phyloP scores from a whole-genome alignment of 2,329 filamentous ascomycete species.

The Aspergillus alliaceus region DNA sequence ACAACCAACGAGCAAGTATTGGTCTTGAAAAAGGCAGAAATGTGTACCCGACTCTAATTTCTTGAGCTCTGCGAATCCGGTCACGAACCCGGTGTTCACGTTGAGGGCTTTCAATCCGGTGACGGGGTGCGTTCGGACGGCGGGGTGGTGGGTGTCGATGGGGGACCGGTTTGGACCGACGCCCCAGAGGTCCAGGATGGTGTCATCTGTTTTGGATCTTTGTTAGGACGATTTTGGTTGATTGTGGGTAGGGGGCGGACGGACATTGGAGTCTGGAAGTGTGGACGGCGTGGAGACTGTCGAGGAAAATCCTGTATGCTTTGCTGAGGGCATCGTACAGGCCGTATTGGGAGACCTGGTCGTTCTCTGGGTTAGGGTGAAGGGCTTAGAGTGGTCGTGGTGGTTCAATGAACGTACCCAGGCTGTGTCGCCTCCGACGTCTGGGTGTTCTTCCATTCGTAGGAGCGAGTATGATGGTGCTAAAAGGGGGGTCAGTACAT shows the following conservation, averaged over 20 bases:
- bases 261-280: conserved; percentile 33
- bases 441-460: conserved; percentile 52
- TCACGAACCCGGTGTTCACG: conserved; percentile 50
- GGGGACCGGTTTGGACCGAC: conserved; percentile 45
- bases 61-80: conserved; percentile 52
- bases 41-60: conserved; percentile 44
- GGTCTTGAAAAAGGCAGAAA: not conserved
- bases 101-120: conserved; percentile 50
- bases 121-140: conserved; percentile 52
- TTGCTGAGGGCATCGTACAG: conserved; percentile 38
- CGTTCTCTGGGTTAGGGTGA: not conserved
- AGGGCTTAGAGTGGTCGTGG: no score
- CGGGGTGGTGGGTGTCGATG: conserved; percentile 51
- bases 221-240: not conserved
- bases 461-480: conserved; percentile 53
- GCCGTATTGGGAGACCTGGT: conserved; percentile 31
- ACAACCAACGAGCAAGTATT: not conserved
- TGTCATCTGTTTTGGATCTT: conserved; percentile 35
- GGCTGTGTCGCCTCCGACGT: conserved; percentile 50
- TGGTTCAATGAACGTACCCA: conserved; percentile 46
- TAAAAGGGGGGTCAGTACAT: conserved; percentile 1
- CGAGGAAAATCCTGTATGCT: conserved; percentile 42
- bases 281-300: conserved; percentile 48
- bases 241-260: no score
- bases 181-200: conserved; percentile 48